phyloP scores from a whole-genome alignment of 2,329 filamentous ascomycete species.

The Alternaria postmessia region DNA sequence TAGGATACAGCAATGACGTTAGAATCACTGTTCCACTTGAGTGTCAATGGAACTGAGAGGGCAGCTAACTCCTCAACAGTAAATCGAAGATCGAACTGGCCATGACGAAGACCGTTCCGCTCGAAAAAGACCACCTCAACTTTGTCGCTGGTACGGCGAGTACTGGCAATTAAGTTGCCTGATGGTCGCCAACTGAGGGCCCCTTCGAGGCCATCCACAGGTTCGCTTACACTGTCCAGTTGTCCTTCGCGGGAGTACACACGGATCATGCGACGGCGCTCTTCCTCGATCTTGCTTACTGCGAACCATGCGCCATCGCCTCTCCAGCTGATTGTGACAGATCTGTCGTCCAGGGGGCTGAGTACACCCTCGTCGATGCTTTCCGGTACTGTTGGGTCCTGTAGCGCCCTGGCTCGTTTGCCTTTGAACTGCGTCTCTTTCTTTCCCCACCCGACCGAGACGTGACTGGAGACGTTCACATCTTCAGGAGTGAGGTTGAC shows the following conservation, averaged over 20 bases:
- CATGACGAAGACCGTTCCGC: conserved; percentile 95
- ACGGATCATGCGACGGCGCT: conserved; percentile 78
- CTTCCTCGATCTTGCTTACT: conserved; percentile 78
- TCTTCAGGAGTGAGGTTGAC: conserved; percentile 76
- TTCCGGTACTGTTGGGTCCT: conserved; percentile 94
- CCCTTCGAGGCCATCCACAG: conserved; percentile 88
- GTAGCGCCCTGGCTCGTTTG: conserved; percentile 81
- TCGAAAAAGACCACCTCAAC: conserved; percentile 94
- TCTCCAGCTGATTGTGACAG: conserved; percentile 84
- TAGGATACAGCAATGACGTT: conserved; percentile 86
- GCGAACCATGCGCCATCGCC: conserved; percentile 93
- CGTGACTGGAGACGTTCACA: conserved; percentile 87
- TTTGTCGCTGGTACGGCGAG: conserved; percentile 74
- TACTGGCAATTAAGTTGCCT: conserved; percentile 88
- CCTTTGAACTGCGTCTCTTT: conserved; percentile 98
- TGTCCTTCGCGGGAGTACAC: conserved; percentile 91
- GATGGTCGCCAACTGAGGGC: conserved; percentile 89
- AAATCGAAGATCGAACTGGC: conserved; percentile 83
- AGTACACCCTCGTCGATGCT: conserved; percentile 83
- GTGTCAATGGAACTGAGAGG: conserved; percentile 65
- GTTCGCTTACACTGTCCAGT: conserved; percentile 92
- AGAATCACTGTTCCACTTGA: conserved; percentile 93
- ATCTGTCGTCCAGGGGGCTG: conserved; percentile 75
- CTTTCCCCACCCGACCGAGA: conserved; percentile 98
- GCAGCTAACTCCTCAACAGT: conserved; percentile 65